Evolutionary conservation across 163 green algal genomes (phyloP).

Genomic region (Prototheca wickerhamii): DNA sequence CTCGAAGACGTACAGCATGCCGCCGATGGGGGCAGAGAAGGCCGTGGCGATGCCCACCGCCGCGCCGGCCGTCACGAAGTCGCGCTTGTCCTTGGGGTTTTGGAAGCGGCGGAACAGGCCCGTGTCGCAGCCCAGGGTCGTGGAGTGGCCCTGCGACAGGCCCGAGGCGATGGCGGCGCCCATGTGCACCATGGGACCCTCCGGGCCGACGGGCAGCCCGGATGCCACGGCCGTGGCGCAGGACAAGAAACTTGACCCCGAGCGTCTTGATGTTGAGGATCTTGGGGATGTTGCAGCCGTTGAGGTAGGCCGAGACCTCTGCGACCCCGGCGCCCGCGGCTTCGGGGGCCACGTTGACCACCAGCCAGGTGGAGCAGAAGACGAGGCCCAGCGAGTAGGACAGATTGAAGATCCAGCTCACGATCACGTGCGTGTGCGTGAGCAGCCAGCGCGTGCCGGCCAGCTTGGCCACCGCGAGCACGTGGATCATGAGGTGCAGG

Average conservation of each 20-base stretch:
- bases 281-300: slow-evolving; percentile 71
- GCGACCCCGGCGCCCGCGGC: slow-evolving; percentile 65
- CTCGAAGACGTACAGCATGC: slow-evolving; percentile 89
- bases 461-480: slow-evolving; percentile 63
- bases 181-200: slow-evolving; percentile 93
- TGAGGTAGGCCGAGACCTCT: slow-evolving; percentile 88
- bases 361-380: slow-evolving; percentile 48
- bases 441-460: slow-evolving; percentile 60
- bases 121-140: slow-evolving; percentile 64
- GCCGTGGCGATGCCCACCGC: slow-evolving; percentile 72
- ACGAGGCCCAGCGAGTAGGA: slow-evolving; percentile 53
- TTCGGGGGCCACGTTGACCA: slow-evolving; percentile 61
- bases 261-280: slow-evolving; percentile 80
- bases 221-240: slow-evolving; percentile 58
- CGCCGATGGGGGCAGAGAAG: slow-evolving; percentile 77
- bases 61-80: slow-evolving; percentile 85
- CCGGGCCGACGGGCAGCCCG: slow-evolving; percentile 79
- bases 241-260: slow-evolving; percentile 69
- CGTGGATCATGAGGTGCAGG: slow-evolving; percentile 47
- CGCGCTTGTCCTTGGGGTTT: slow-evolving; percentile 83
- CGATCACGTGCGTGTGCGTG: slow-evolving; percentile 47
- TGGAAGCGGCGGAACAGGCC: slow-evolving; percentile 70
- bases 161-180: slow-evolving; percentile 47
- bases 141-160: slow-evolving; percentile 73
- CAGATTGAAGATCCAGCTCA: slow-evolving; percentile 78